phyloP scores from a whole-genome alignment of 2,329 filamentous ascomycete genomes.

The Tolypocladium tropicale region DNA sequence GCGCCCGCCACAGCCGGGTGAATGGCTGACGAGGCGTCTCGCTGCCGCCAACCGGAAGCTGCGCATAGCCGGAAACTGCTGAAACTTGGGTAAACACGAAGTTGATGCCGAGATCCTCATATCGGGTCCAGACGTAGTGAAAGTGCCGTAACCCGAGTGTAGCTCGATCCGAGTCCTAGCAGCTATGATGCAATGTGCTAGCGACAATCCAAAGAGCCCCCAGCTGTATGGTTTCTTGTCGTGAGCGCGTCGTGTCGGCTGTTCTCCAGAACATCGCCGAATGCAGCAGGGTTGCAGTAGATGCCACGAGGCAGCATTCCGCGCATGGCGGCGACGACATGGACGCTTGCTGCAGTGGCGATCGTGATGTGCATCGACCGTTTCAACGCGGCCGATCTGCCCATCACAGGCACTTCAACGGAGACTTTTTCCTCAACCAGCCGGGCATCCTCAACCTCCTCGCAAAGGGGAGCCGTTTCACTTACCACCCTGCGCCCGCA shows the following conservation, averaged over 20 bases:
- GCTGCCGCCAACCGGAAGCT: not conserved
- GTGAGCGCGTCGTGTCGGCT: not conserved
- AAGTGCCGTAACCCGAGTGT: too few species aligned
- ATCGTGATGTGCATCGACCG: not conserved
- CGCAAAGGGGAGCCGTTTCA: not conserved
- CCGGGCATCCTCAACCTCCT: too few species aligned
- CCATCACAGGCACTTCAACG: not conserved
- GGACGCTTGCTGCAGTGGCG: not conserved
- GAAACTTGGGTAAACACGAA: not conserved
- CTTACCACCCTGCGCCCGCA: not conserved
- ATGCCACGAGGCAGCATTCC: too few species aligned
- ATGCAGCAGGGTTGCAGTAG: too few species aligned
- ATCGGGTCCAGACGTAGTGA: not conserved
- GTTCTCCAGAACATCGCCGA: not conserved
- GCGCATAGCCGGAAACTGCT: not conserved
- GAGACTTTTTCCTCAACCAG: not conserved
- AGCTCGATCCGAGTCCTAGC: too few species aligned
- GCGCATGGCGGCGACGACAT: too few species aligned
- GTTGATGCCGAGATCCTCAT: too few species aligned
- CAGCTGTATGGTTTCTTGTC: too few species aligned
- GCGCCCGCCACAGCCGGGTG: not conserved
- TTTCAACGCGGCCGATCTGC: not conserved
- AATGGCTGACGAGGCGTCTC: not conserved
- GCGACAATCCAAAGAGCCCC: too few species aligned
- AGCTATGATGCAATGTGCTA: too few species aligned